Conservation (phyloP, 495 filamentous ascomycete genomes). For the Immersiella caudata region DNA sequence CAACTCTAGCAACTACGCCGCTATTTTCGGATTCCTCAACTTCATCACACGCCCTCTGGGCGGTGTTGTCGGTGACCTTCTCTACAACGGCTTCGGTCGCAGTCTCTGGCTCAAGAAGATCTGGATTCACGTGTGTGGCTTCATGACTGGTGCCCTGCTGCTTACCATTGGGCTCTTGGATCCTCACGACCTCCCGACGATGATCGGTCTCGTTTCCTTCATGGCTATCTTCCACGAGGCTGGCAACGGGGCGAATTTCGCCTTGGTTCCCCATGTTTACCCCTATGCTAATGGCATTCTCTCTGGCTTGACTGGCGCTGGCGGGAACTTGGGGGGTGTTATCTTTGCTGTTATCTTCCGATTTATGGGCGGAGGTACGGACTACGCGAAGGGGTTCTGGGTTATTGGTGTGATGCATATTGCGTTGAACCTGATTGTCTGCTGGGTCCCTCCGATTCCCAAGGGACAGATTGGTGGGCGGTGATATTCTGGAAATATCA, state of each 20-base stretch:
- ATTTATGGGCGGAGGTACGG: slow-evolving; percentile 60
- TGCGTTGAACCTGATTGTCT: slow-evolving; percentile 67
- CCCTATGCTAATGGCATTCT: slow-evolving; percentile 72
- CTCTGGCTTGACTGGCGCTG: slow-evolving; percentile 75
- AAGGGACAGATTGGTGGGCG: slow-evolving; percentile 68
- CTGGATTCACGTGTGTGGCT: slow-evolving; percentile 63
- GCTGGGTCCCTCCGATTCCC: slow-evolving; percentile 74
- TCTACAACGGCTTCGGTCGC: slow-evolving; percentile 62
- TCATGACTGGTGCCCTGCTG: slow-evolving; percentile 67
- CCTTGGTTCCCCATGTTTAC: slow-evolving; percentile 81
- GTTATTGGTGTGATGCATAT: slow-evolving; percentile 81
- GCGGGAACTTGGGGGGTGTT: slow-evolving; percentile 84
- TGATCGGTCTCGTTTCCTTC: slow-evolving; percentile 74
- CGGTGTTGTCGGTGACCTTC: slow-evolving; percentile 69
- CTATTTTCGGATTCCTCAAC: slow-evolving; percentile 91
- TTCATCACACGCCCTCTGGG: slow-evolving; percentile 73
- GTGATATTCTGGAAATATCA: too few relatives aligned
- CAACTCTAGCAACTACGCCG: slow-evolving; percentile 72
- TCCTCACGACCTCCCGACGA: slow-evolving; percentile 60
- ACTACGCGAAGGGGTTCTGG: slow-evolving; percentile 75
- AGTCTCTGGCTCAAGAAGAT: slow-evolving; percentile 79
- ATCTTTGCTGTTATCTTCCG: slow-evolving; percentile 86
- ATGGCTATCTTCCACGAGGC: slow-evolving; percentile 83
- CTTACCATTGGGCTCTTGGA: slow-evolving; percentile 71
- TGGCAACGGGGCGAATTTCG: slow-evolving; percentile 80